Evolutionary conservation across 352 stramenopile species (phyloP), one percentile per base, ranked within the genome.

Genomic region (Phytophthora colocasiae): DNA sequence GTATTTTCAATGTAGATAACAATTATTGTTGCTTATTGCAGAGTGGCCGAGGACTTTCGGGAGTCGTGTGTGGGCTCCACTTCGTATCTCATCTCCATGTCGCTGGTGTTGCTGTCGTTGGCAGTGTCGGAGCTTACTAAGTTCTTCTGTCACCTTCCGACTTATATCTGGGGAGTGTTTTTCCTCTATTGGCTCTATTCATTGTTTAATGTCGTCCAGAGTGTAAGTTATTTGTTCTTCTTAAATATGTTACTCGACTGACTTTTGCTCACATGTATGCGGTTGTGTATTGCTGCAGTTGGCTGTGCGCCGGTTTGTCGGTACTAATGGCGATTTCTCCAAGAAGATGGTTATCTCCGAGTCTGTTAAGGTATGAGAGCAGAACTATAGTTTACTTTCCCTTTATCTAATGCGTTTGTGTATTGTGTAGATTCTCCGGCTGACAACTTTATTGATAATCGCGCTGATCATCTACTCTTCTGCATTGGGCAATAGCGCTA

Each of bases 261-360:
- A 49, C 9, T 26, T 45, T n/a, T 12, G 15, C 49, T 66, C 17
- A 50, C 39, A 4, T 40, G 19, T 11, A 15, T 62, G 36, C 14
- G 67, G 41, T 67, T n/a, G 38, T 45, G 0, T 22, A 10, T 51
- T 60, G 0, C 8, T 80, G 24, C 56, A 96, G 88, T 53, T 95
- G 41, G 85, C 88, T 17, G 66, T 96, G 11, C 81, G 88, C 6
- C 83, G 86, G 2, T 90, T 95, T 79, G 88, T 92, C 17, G 86
- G 88, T n/a, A 32, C 73, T 2, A 89, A 90, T 73, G 85, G 81
- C 56, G 89, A 96, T 50, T 78, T 85, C 34, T 95, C 88, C 64
- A 96, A 95, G 80, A 86, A 87, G 50, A 90, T 96, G 62, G 85
- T 96, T 54, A 96, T 96, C 55, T 93, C 87, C 52, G 89, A 96